Base-by-base conservation (phyloP, 805 yeast genomes). In the Yamadazyma ubonensis region DNA sequence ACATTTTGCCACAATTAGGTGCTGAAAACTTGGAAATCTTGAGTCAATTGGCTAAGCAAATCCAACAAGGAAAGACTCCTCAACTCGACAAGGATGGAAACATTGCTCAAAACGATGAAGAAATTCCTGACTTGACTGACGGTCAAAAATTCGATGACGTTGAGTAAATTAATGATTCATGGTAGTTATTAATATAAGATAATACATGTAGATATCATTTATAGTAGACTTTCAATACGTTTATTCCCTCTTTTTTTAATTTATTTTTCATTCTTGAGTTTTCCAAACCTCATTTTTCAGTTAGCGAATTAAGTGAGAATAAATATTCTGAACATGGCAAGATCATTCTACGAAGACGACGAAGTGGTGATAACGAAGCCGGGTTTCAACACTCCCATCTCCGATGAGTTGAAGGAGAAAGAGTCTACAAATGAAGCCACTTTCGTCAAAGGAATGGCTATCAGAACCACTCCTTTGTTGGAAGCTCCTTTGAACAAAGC, bases 1-100 rank as follows among this genome's bases (percentile, higher is more conserved):
- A 81, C 70, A 88, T 91, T 70, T 80, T 91, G 64, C 90, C 96
- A 57, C 96, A 90, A 77, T 79, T 91, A 72, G 96, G 97, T 61
- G 86, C 96, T 54, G 98, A 91, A 71, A 86, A 93, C 72, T 81
- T 88, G 65, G 86, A 83, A 64, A 82, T 87, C 70, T 78, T 91
- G 69, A 83, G 87, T 65, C 78, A 83, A 72, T 76, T 91, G 67
- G 96, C 97, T 49, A 86, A 86, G 71, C 90, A 86, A 68, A 71
- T 86, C 68, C 90, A 87, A 75, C 70, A 71, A 42, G 80, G 74
- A 46, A 75, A 68, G 55, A 71, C 71, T 38, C 78, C 73, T 35
- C 64, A 66, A 49, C 71, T 63, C 46, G 44, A 38, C 39, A 39
- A 35, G 33, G 70, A 65, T 49, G 75, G 70, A 43, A 71, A 61